Base-by-base conservation (phyloP, 139 green algal species). In the Volvox africanus region DNA sequence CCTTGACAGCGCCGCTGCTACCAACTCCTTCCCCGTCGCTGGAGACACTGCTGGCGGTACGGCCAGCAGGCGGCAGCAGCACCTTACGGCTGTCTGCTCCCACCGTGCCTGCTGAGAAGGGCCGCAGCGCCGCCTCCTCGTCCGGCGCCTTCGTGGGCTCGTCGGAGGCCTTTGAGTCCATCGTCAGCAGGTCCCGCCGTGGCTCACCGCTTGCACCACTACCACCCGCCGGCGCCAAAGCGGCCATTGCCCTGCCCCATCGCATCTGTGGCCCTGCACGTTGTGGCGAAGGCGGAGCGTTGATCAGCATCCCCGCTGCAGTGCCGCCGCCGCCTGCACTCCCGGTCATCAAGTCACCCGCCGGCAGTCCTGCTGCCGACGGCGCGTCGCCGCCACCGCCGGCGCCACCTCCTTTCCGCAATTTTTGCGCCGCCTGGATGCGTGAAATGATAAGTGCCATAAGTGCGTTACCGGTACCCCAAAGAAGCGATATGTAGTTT, bases 381-480 rank as follows among this genome's bases (percentile, higher is more conserved):
- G n/a, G n/a, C n/a, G n/a, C n/a, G n/a, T n/a, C n/a, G n/a, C n/a
- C 80, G 28, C 2, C 61, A 32, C 3, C 61, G 0, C 2, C 68
- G 26, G 0, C 69, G 44, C 85, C 85, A 0, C 30, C 69, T 12
- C 24, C 71, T 30, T 83, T 73, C 19, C 85, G 85, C 44, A 55
- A 20, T 44, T 75, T 75, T 30, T 89, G 85, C n/a, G 85, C 69
- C 69, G 69, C 71, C 71, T 82, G 69, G 55, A 91, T 85, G 22
- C 75, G 75, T 14, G 75, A 0, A 16, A 91, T n/a, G 61, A 91
- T 91, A n/a, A n/a, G n/a, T n/a, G n/a, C n/a, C n/a, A n/a, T n/a
- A n/a, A n/a, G 44, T 9, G 9, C 9, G 44, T 55, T 55, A 55
- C 44, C 44, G 9, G 5, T 55, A 5, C 44, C 44, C 44, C 44